Evolutionary conservation across 106 monocot species (phyloP), one percentile per base, ranked within the genome.

Genomic region (Dendrobium catenatum): DNA sequence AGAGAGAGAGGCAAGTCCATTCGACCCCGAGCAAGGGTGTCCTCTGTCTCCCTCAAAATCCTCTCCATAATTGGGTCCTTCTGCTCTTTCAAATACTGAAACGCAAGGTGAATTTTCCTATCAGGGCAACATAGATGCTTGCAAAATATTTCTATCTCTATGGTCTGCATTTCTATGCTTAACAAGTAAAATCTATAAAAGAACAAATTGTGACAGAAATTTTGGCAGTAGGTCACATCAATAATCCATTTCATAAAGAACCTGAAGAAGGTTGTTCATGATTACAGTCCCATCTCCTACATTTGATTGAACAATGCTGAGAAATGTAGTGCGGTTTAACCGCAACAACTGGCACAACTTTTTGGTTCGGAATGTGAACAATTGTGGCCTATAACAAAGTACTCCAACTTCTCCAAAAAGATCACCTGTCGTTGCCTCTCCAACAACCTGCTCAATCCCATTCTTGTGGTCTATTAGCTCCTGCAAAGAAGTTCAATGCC

Each of bases 181-280:
- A 46, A 9, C 8, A 46, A 46, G 37, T 37, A 37, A 37, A 37
- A 37, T 37, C 73, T 66, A 59, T 51, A 44, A 37, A 27, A 15
- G 47, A 24, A 46, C 42, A 37, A 59, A 81, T 80, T 29, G 66
- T 47, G 41, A 42, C 29, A 58, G 7, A 72, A 15, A 2, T 1
- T 15, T 42, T 76, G 8, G 16, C 1, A 54, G 29, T 68, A 24
- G 2, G 26, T 68, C 9, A 24, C 26, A n/a, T n/a, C 18, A 68
- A 24, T 27, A 24, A 9, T 24, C 68, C 22, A 68, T 8, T 75
- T 33, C 2, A 3, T 9, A 72, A 58, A 58, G 72, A 59, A 89
- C 96, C 94, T 97, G 88, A 47, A 94, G 88, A 13, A 97, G 82
- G 74, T 97, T 97, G 85, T 92, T 94, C 89, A 97, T 89, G 68